Conservation (phyloP, 2,329 filamentous ascomycete species). For the Trichoderma endophyticum region DNA sequence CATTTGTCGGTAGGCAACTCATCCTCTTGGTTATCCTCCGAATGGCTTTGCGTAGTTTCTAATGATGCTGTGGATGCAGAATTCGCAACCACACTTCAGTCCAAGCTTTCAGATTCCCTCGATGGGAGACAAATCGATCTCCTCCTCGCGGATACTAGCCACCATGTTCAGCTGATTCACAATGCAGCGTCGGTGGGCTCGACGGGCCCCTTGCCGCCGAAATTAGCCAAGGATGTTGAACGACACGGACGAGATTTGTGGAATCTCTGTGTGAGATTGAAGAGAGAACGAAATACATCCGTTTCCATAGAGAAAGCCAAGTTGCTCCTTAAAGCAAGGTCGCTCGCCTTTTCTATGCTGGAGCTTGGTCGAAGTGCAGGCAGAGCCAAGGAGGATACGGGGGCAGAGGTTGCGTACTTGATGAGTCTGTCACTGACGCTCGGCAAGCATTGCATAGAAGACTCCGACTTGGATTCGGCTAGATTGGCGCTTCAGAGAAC, state of each 20-base stretch:
- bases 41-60: neutral
- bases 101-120: conserved; percentile 24
- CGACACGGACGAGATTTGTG: conserved; percentile 57
- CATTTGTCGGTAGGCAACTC: conserved; percentile 20
- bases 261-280: conserved; percentile 61
- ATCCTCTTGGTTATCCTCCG: neutral
- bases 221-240: conserved; percentile 47
- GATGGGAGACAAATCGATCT: too few species aligned
- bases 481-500: conserved; percentile 61
- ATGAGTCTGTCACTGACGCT: conserved; percentile 68
- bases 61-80: conserved; percentile 22
- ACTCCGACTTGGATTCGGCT: conserved; percentile 54
- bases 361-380: conserved; percentile 49
- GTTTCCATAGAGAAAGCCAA: conserved; percentile 25
- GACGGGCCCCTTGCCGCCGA: neutral
- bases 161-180: conserved; percentile 27
- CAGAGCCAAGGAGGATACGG: conserved; percentile 25
- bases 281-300: conserved; percentile 24
- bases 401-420: conserved; percentile 50
- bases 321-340: conserved; percentile 41
- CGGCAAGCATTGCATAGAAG: conserved; percentile 49
- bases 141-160: conserved; percentile 31
- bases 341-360: conserved; percentile 66
- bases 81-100: conserved; percentile 28
- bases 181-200: conserved; percentile 12